phyloP scores from a whole-genome alignment of 2,329 filamentous ascomycete species.

The Chrysoporthe deuterocubensis region DNA sequence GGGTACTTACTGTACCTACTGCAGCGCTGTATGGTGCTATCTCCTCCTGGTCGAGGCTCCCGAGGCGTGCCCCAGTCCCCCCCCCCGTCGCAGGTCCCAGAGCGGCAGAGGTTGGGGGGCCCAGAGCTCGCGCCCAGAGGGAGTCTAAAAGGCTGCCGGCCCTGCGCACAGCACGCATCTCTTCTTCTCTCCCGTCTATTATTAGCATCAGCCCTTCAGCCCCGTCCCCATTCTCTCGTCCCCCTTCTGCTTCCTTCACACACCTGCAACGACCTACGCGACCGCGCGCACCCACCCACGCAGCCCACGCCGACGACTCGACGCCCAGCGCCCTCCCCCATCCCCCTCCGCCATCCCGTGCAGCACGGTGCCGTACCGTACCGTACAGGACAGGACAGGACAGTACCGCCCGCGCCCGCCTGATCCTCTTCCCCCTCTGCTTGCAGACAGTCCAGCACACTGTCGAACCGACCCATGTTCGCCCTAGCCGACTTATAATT shows the following conservation, averaged over 20 bases:
- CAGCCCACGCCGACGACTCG: slow-evolving; percentile 2
- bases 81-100: too few relatives aligned
- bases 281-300: slow-evolving; percentile 9
- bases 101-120: not conserved
- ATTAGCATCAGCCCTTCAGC: slow-evolving; percentile 57
- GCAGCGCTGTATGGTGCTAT: not conserved
- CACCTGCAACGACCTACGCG: slow-evolving; percentile 9
- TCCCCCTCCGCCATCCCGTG: not conserved
- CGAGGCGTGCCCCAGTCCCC: not conserved
- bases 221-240: slow-evolving; percentile 46
- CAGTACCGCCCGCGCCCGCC: slow-evolving; percentile 10
- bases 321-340: slow-evolving; percentile 17
- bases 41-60: not conserved
- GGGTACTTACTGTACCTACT: not conserved
- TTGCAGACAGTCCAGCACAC: slow-evolving; percentile 14
- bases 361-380: too few relatives aligned
- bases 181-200: slow-evolving; percentile 46
- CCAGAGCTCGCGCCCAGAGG: not conserved
- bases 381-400: too few relatives aligned
- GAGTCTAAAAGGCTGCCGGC: slow-evolving; percentile 30
- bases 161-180: slow-evolving; percentile 39
- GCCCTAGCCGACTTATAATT: slow-evolving; percentile 15
- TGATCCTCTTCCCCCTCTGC: slow-evolving; percentile 20
- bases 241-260: slow-evolving; percentile 14
- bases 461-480: slow-evolving; percentile 10